Evolutionary conservation across 2,329 filamentous ascomycete genomes (phyloP).

Genomic region (Verticillium dahliae): DNA sequence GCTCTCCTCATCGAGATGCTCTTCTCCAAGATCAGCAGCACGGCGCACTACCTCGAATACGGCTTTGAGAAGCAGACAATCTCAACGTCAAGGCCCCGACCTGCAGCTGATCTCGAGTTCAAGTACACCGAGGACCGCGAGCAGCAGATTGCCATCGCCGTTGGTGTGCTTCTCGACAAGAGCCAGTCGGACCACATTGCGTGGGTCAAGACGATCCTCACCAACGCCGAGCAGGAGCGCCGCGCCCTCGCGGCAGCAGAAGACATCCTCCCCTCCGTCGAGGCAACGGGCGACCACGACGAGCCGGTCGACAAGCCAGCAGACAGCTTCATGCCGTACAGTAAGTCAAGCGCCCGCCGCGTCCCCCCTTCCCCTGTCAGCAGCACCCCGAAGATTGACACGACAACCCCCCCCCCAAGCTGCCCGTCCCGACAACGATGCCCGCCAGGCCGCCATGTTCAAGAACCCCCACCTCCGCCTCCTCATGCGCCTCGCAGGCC

Average conservation of each 20-base stretch:
- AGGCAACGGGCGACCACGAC: slow-evolving; percentile 14
- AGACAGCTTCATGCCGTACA: slow-evolving; percentile 33
- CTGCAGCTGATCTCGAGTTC: slow-evolving; percentile 79
- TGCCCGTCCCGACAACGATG: slow-evolving; percentile 58
- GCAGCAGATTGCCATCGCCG: slow-evolving; percentile 71
- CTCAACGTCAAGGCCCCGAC: slow-evolving; percentile 51
- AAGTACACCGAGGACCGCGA: slow-evolving; percentile 62
- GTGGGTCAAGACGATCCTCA: slow-evolving; percentile 73
- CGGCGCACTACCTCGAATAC: slow-evolving; percentile 82
- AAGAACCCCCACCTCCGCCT: slow-evolving; percentile 84
- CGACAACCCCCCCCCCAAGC: slow-evolving; percentile 26
- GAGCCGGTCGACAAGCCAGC: slow-evolving; percentile 26
- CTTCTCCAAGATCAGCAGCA: slow-evolving; percentile 84
- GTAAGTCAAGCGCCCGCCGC: slow-evolving; percentile 32
- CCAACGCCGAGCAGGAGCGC: slow-evolving; percentile 63
- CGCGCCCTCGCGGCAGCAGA: slow-evolving; percentile 71
- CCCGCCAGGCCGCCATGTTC: slow-evolving; percentile 69
- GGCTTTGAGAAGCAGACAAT: slow-evolving; percentile 77
- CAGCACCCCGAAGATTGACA: not conserved
- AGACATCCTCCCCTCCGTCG: slow-evolving; percentile 45
- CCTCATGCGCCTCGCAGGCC: slow-evolving; percentile 69
- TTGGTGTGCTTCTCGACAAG: slow-evolving; percentile 74
- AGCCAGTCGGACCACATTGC: slow-evolving; percentile 66
- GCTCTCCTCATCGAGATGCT: slow-evolving; percentile 86
- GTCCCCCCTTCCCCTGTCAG: too few relatives aligned